Base-by-base conservation (phyloP, 306 rosid genomes). In the Boehmeria nivea region DNA sequence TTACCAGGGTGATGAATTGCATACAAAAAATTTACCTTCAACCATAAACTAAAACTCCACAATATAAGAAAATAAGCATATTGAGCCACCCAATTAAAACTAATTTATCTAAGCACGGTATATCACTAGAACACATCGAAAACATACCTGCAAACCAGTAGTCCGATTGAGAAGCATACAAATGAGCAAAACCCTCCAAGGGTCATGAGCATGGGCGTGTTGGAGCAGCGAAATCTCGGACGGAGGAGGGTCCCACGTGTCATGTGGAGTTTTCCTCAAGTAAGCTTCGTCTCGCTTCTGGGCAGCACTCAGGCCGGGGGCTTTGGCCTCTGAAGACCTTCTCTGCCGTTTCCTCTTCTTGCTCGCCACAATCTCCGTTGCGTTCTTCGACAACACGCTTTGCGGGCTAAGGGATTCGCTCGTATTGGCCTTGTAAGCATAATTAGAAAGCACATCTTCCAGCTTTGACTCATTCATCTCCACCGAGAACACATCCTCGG, bases 151-250 rank as follows among this genome's bases (percentile, higher is more conserved):
- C 0, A 0, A 1, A 39, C 95, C 89, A 26, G 50, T 20, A 25
- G 95, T 87, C 45, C 56, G 43, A 60, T 84, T 84, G 34, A 87
- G 75, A 22, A 84, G 87, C 77, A 81, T 65, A 42, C 95, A 87
- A 7, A 87, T 87, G 27, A 81, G 72, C 62, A 87, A 42, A 16
- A 87, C 89, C 53, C 83, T 81, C 95, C 94, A 84, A 23, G 95
- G 95, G 63, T 87, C 87, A 50, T 72, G 69, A 5, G 43, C 49
- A 59, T 87, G 94, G 46, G 59, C 68, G 64, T 87, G 87, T 71
- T 87, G 94, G 57, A 87, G 73, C 49, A 87, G 94, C 69, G 18
- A 9, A 43, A 17, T 8, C 0, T 14, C 14, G 11, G 95, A 84
- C 52, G 67, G 68, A 9, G 95, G 95, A 66, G 95, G 89, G 33